Evolutionary conservation across 495 filamentous ascomycete species (phyloP).

Genomic region (Tirmania nivea): DNA sequence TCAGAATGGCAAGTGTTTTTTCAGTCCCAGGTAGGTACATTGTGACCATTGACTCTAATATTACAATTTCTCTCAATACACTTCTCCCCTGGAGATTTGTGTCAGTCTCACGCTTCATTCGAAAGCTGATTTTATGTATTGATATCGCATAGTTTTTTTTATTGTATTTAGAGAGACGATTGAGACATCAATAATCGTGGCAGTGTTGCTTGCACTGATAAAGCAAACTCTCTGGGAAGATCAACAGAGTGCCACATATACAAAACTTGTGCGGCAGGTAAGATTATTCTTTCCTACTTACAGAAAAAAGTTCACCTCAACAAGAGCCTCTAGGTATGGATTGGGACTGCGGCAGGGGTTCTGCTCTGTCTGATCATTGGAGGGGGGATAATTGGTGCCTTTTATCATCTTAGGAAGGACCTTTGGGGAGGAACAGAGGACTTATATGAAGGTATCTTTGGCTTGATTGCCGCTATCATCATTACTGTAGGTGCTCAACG

Average conservation of each 20-base stretch:
- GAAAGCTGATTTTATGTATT: too few species aligned
- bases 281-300: too few species aligned
- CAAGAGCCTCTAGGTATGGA: conserved; percentile 42
- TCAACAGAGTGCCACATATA: neutral
- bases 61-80: too few species aligned
- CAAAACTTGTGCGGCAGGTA: too few species aligned
- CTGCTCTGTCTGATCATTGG: conserved; percentile 37
- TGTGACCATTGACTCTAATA: too few species aligned
- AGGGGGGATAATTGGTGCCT: conserved; percentile 41
- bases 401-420: conserved; percentile 40
- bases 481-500: conserved; percentile 25
- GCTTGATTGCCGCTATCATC: conserved; percentile 38
- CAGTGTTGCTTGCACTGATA: conserved; percentile 46
- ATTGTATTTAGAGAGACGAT: conserved; percentile 51
- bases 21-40: too few species aligned
- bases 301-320: conserved; percentile 17
- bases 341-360: conserved; percentile 32
- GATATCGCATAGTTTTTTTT: conserved; percentile 33
- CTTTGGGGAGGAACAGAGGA: conserved; percentile 35
- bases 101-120: too few species aligned
- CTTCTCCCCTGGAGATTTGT: too few species aligned
- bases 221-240: conserved; percentile 35
- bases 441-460: conserved; percentile 49
- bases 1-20: too few species aligned
- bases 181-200: conserved; percentile 46